Evolutionary conservation across 139 green algal species (phyloP), one percentile per base, ranked within the genome.

Genomic region (Coccomyxa sp.): DNA sequence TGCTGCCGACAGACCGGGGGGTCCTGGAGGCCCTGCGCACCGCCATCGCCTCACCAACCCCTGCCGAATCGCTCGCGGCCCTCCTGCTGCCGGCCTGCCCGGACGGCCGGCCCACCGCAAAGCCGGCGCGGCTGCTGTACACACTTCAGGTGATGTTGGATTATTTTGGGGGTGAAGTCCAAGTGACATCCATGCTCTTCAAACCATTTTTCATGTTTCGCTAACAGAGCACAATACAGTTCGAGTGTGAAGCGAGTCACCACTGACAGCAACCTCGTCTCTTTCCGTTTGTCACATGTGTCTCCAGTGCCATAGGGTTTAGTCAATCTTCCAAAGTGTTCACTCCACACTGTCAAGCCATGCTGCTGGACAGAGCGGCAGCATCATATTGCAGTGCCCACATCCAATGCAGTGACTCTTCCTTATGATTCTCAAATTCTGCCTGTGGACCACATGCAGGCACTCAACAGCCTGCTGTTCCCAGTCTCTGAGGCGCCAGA

Each of bases 1-100:
- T 83, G 80, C 84, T 95, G 88, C 92, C 92, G n/a, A 95, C 92
- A 15, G 87, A 86, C 86, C 15, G 76, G 17, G 84, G 75, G 32
- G 79, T 90, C 27, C 83, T 83, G 21, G 32, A 23, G 51, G 68
- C 67, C 67, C 77, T 93, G 51, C 28, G 27, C 3, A 63, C 38
- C 4, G 88, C 79, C 12, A 81, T 86, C 59, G 21, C 31, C 14
- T 38, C 32, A 76, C 18, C 11, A 31, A 45, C n/a, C 23, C 57
- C 79, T 67, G 59, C 32, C 60, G 45, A 71, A 30, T 57, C 28
- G 28, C 28, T 83, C 11, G 1, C 12, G 57, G 14, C 13, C 13
- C 74, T 87, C 31, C 84, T 87, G 32, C 0, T 0, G 27, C 57
- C 17, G 13, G 38, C 30, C 38, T 1, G 10, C 57, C 10, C 75